Evolutionary conservation across 306 rosid species (phyloP).

Genomic region (Inga oerstediana): DNA sequence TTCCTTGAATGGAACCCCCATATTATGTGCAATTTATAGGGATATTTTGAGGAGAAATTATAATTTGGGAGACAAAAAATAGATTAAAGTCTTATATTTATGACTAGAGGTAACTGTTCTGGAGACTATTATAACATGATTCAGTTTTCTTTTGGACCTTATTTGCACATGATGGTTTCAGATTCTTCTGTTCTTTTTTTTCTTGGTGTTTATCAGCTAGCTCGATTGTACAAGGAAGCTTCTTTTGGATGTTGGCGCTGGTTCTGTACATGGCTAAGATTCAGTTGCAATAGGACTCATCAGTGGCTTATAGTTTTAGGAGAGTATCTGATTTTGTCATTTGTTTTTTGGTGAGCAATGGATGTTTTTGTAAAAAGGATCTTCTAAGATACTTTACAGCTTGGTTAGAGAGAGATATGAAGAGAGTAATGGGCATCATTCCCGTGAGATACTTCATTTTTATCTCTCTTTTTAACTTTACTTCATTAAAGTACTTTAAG

Average conservation of each 20-base stretch:
- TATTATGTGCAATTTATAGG: no score
- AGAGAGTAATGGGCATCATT: neutral
- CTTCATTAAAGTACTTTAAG: neutral
- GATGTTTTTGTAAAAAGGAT: neutral
- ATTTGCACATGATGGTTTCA: slow-evolving; percentile 1
- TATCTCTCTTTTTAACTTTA: neutral
- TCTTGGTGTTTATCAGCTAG: slow-evolving; percentile 41
- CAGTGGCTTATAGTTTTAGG: slow-evolving; percentile 12
- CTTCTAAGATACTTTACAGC: neutral
- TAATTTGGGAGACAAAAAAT: no score
- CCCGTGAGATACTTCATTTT: neutral
- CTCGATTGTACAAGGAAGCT: slow-evolving; percentile 42
- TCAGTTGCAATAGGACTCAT: slow-evolving; percentile 26
- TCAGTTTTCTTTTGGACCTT: neutral
- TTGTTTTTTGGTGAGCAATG: slow-evolving; percentile 20
- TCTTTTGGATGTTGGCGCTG: slow-evolving; percentile 42
- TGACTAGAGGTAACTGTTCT: neutral
- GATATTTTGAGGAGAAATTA: no score
- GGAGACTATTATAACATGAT: neutral
- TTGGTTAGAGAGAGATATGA: neutral
- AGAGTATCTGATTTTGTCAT: slow-evolving; percentile 21
- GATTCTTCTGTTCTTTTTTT: neutral
- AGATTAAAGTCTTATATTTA: no score
- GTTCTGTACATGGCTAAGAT: slow-evolving; percentile 35
- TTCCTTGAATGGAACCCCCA: no score